These are phyloP conservation scores for Salvia rosmarinus DNA, from an alignment of 257 asterid genomes.

Conservation along the genomic window DNA sequence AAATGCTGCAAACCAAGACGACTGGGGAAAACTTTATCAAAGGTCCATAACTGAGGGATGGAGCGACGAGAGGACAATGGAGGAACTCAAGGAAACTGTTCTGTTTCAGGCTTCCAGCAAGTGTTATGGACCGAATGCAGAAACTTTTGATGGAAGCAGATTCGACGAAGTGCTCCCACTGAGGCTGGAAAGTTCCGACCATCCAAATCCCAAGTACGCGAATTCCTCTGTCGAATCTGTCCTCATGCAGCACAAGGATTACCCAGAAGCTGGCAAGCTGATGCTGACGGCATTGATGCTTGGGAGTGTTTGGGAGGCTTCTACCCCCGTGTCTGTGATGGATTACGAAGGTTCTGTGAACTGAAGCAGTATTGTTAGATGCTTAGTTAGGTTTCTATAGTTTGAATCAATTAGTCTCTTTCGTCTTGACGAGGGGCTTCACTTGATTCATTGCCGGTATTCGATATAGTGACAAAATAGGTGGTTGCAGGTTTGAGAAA, in stretches of 20 bases:
- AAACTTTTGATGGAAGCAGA: conserved; percentile 57
- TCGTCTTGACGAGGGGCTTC: neutral
- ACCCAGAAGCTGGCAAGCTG: conserved; percentile 83
- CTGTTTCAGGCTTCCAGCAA: conserved; percentile 76
- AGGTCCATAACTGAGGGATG: conserved; percentile 70
- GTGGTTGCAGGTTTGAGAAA: conserved; percentile 8
- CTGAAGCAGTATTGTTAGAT: conserved; percentile 24
- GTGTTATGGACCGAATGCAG: conserved; percentile 78
- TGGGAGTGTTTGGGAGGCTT: conserved; percentile 49
- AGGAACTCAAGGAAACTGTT: conserved; percentile 56
- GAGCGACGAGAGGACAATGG: conserved; percentile 73
- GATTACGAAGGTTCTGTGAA: conserved; percentile 47
- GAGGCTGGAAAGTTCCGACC: conserved; percentile 53
- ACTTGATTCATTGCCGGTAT: neutral
- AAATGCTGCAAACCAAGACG: conserved; percentile 85
- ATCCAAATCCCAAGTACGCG: conserved; percentile 38
- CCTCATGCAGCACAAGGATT: conserved; percentile 85
- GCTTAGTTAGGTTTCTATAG: neutral
- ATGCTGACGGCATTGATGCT: conserved; percentile 76
- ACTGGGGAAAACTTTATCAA: conserved; percentile 69
- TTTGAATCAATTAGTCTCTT: neutral
- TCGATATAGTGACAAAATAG: neutral
- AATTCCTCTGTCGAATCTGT: conserved; percentile 66
- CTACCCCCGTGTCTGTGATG: conserved; percentile 16
- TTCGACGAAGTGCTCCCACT: conserved; percentile 75